These are phyloP conservation scores for Aurifilum marmelostoma DNA, from an alignment of 2,329 filamentous ascomycete genomes.

Conservation along the genomic window DNA sequence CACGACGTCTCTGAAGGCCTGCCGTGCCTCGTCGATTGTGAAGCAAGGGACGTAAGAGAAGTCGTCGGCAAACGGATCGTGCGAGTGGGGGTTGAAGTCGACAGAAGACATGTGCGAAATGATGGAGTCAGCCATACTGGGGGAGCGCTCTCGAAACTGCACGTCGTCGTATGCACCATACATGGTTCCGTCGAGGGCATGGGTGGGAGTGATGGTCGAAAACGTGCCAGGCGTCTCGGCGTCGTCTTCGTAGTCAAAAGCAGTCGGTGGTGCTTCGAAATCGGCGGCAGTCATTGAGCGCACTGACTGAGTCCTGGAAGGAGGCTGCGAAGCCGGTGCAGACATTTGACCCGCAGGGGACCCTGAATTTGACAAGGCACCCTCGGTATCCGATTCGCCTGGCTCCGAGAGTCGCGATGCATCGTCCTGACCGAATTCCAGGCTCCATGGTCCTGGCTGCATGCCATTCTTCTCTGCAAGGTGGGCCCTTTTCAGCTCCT, in stretches of 20 bases:
- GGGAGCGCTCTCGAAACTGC: constrained; percentile 66
- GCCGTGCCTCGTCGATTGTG: constrained; percentile 79
- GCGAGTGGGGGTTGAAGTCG: constrained; percentile 59
- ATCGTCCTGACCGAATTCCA: constrained; percentile 68
- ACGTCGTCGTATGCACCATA: constrained; percentile 72
- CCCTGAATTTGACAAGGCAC: constrained; percentile 39
- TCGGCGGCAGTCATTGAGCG: constrained; percentile 46
- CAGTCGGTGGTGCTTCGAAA: constrained; percentile 38
- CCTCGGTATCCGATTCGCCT: constrained; percentile 46
- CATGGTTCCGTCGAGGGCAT: constrained; percentile 76
- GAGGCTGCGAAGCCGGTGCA: constrained; percentile 49
- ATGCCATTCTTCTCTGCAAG: constrained; percentile 55
- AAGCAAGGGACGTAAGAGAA: constrained; percentile 93
- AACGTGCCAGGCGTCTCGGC: constrained; percentile 57
- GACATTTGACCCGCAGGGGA: constrained; percentile 45
- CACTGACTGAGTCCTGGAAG: constrained; percentile 52
- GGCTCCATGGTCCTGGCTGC: constrained; percentile 70
- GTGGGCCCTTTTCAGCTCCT: constrained; percentile 60
- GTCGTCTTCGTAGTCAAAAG: constrained; percentile 57
- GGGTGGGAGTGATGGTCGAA: constrained; percentile 54
- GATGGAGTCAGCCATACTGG: constrained; percentile 79
- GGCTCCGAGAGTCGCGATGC: constrained; percentile 48
- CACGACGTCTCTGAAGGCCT: constrained; percentile 89
- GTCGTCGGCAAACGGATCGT: constrained; percentile 78
- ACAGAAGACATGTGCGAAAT: constrained; percentile 71